Base-by-base conservation (phyloP, 1,284 basidiomycete species). In the Heliocybe sulcata region DNA sequence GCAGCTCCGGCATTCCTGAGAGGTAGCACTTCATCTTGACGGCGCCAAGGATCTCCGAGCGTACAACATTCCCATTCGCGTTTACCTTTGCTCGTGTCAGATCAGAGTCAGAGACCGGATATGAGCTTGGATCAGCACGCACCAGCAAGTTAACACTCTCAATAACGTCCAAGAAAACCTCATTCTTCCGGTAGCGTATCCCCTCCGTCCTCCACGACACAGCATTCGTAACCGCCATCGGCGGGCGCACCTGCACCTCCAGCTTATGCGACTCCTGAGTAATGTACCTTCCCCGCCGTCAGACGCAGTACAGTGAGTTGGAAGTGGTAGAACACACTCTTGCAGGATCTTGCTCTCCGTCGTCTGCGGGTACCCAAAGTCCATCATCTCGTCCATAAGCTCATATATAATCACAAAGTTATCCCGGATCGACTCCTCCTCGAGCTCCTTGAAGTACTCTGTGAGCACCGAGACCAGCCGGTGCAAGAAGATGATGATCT, bases 1-100 rank as follows among this genome's bases (percentile, higher is more conserved):
- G 80, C 54, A 99, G 77, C 69, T 99, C 97, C 11, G 97, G 97
- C 97, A 99, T 99, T 19, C 97, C 97, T 10, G 92, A 94, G 2
- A 99, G 80, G 70, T 98, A 99, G 69, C 96, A 99, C 73, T 99
- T 99, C 96, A 99, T 98, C 80, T 99, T 98, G 67, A 99, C 82
- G 0, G 95, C 93, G 9, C 97, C 97, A 2, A 99, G 75, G 62
- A 99, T 99, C 73, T 99, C 97, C 45, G 93, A 96, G 50, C 97
- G 86, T 14, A 99, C 93, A 38, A 99, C 97, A 64, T 96, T 97
- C 42, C 97, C 97, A 61, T 92, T 92, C 2, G 96, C 90, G 66
- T 98, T 99, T 51, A 98, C 94, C 92, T 94, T 60, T 1, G 26
- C 19, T 35, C 55, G 31, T 14, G 23, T 57, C 6, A 54, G 6